A percentile compares a stretch with the other conserved stretches of the same genome.
These are phyloP conservation scores for Obba rivulosa DNA, from an alignment of 768 basidiomycete species.

Conservation along the genomic window DNA sequence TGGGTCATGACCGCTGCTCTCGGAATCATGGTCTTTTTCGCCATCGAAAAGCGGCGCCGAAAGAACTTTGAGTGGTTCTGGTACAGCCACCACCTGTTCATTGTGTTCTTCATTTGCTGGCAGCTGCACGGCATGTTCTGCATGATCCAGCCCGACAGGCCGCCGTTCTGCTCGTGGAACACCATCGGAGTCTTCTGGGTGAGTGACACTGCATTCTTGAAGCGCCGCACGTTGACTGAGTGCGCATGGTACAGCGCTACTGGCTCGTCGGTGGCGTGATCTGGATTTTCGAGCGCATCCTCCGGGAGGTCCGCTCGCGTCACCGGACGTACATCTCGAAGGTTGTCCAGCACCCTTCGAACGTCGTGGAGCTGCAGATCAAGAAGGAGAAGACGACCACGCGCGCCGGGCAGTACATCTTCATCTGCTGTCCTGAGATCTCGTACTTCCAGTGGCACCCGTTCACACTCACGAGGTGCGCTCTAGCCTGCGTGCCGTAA, in stretches of 20 bases:
- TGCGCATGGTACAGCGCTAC: conserved; percentile 53
- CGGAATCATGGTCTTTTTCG: conserved; percentile 79
- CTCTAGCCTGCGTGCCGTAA: neutral
- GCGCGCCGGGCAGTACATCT: conserved; percentile 90
- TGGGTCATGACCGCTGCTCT: conserved; percentile 83
- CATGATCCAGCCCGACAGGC: conserved; percentile 88
- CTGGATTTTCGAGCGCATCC: conserved; percentile 82
- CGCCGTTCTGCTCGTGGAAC: conserved; percentile 82
- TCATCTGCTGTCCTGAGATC: conserved; percentile 85
- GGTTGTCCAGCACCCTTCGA: conserved; percentile 92
- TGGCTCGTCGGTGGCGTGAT: conserved; percentile 86
- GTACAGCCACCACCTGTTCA: conserved; percentile 86
- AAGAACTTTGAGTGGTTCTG: conserved; percentile 86
- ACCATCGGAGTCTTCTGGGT: conserved; percentile 96
- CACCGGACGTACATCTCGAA: conserved; percentile 92
- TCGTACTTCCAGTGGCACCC: conserved; percentile 98
- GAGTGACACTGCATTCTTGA: conserved; percentile 17
- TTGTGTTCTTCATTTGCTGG: conserved; percentile 91
- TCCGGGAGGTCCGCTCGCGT: conserved; percentile 87
- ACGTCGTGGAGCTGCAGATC: conserved; percentile 93
- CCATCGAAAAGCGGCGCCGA: conserved; percentile 72
- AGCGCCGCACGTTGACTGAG: conserved; percentile 3
- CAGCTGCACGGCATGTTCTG: conserved; percentile 97
- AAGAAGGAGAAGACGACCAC: conserved; percentile 89
- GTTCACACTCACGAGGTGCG: conserved; percentile 84